phyloP scores from a whole-genome alignment of 202 grass and related monocot species.

The Carex arenaria region DNA sequence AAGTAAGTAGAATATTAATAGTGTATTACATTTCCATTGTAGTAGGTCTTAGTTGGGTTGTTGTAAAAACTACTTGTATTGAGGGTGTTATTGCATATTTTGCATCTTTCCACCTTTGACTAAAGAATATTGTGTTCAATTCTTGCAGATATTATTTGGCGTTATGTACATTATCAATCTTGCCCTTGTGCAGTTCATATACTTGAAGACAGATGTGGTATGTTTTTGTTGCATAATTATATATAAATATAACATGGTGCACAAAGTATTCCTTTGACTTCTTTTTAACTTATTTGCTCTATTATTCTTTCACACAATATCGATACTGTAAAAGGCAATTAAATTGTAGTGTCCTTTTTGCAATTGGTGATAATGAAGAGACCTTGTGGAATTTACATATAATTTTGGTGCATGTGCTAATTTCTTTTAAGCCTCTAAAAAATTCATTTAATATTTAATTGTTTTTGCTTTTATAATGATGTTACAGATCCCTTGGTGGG shows the following conservation, averaged over 20 bases:
- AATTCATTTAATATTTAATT: neutral
- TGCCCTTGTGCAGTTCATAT: constrained; percentile 61
- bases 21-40: neutral
- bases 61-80: neutral
- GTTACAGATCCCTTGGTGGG: constrained; percentile 90
- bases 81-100: constrained; percentile 14
- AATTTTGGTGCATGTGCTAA: neutral
- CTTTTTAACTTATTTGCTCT: neutral
- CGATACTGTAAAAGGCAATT: neutral
- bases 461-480: constrained; percentile 25
- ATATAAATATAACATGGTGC: neutral
- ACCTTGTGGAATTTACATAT: neutral
- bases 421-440: neutral
- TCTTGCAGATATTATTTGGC: constrained; percentile 80
- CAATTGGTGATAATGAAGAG: neutral
- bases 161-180: constrained; percentile 82
- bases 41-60: neutral
- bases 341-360: neutral
- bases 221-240: constrained; percentile 14
- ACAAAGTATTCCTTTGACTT: neutral
- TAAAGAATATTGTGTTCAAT: neutral
- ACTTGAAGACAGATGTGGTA: constrained; percentile 85
- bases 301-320: neutral
- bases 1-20: neutral
- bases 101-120: neutral